A percentile compares a stretch with the other conserved stretches of the same genome.
phyloP scores from a whole-genome alignment of 345 rosid species.

The Tarenaya hassleriana region DNA sequence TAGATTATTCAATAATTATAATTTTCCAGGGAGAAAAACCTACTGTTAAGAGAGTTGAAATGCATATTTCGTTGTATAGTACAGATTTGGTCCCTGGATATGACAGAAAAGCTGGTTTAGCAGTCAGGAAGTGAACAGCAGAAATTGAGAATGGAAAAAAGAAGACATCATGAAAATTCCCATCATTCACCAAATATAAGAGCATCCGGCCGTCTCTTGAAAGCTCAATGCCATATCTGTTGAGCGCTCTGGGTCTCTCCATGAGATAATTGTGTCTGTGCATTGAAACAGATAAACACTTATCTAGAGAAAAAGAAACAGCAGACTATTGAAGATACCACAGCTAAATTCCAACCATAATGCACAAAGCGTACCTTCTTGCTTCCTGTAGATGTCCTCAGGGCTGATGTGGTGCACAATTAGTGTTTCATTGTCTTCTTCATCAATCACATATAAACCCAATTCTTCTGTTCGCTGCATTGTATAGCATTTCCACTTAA shows the following conservation, averaged over 20 bases:
- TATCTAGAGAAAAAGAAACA: slow-evolving; percentile 3
- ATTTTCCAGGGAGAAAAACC: slow-evolving; percentile 33
- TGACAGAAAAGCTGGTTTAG: slow-evolving; percentile 7
- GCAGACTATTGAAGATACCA: neutral
- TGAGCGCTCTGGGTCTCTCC: slow-evolving; percentile 90
- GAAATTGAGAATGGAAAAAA: neutral
- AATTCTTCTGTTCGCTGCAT: slow-evolving; percentile 85
- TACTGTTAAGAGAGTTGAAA: slow-evolving; percentile 71
- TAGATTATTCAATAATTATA: slow-evolving; percentile 7
- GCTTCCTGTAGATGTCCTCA: slow-evolving; percentile 92
- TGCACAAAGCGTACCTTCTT: slow-evolving; percentile 65
- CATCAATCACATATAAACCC: slow-evolving; percentile 78
- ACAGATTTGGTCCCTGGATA: slow-evolving; percentile 68
- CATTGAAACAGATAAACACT: slow-evolving; percentile 22
- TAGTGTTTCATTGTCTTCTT: slow-evolving; percentile 84
- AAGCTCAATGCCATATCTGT: slow-evolving; percentile 95
- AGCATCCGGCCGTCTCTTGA: slow-evolving; percentile 90
- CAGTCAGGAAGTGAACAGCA: slow-evolving; percentile 7
- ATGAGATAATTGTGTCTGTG: slow-evolving; percentile 89
- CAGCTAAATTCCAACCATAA: neutral
- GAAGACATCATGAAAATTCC: slow-evolving; percentile 1
- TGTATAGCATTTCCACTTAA: slow-evolving; percentile 20
- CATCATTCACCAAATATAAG: slow-evolving; percentile 60
- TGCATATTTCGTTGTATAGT: slow-evolving; percentile 79
- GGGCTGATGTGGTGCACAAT: slow-evolving; percentile 82